Evolutionary conservation across 805 yeast genomes (phyloP), one percentile per base, ranked within the genome.

Genomic region (Saturnispora mendoncae): DNA sequence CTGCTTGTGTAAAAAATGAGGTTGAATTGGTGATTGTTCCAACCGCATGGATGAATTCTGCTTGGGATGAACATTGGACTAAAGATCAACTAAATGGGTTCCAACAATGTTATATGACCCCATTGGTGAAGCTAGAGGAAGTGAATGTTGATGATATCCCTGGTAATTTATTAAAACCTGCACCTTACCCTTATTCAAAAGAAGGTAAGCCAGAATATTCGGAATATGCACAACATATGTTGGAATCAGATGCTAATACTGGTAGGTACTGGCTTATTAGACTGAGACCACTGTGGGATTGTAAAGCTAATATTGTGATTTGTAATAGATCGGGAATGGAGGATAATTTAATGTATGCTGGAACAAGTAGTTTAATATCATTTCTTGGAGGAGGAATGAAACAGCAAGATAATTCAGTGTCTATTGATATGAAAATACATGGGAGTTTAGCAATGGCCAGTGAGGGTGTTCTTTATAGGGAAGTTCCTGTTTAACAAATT

Each of bases 261-360:
- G 56, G 53, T 2, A 38, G 51, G 13, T 87, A 84, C 60, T 87
- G 95, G 94, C 65, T 83, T 4, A 51, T 75, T 26, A 62, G 97
- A 33, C 71, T 84, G 19, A 43, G 46, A 23, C 64, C 64, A 7
- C 39, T 58, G 7, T 57, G 44, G 42, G 41, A 46, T 3, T 49
- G 47, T 6, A 41, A 51, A 39, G 41, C 51, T 41, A 10, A 59
- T 51, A 69, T 80, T 10, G 71, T 80, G 0, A 54, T 77, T 5
- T 76, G 86, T 50, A 86, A 87, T 55, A 65, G 97, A 47, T 64
- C 74, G 8, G 97, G 97, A 0, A 63, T 80, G n/a, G 96, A 87
- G 55, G 78, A 67, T 36, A 73, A 70, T 31, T 71, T 77, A 2
- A 58, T 76, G 47, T 85, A 80, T 47, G 86, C 79, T 1, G 90